phyloP scores from a whole-genome alignment of 495 filamentous ascomycete genomes.

The Penicillium taxi region DNA sequence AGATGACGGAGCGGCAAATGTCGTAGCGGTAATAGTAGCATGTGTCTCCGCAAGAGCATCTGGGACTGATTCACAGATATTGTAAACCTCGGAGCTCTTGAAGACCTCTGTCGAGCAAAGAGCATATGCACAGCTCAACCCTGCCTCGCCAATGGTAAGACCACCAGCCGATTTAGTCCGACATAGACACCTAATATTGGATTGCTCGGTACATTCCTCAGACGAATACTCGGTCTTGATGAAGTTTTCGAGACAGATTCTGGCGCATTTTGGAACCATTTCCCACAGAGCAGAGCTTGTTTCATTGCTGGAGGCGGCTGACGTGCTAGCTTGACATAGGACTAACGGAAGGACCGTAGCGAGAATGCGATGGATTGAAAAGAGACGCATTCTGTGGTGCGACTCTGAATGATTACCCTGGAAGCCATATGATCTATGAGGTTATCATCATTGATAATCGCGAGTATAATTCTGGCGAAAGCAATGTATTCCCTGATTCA shows the following conservation, averaged over 20 bases:
- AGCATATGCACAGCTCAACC: slow-evolving; percentile 52
- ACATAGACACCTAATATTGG: slow-evolving; percentile 56
- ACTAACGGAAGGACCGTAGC: slow-evolving; percentile 19
- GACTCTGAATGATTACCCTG: slow-evolving; percentile 20
- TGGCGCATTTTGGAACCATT: slow-evolving; percentile 57
- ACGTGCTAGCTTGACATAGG: slow-evolving; percentile 7
- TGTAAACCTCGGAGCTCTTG: slow-evolving; percentile 36
- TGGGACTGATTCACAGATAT: slow-evolving; percentile 49
- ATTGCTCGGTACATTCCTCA: slow-evolving; percentile 37
- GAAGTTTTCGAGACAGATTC: slow-evolving; percentile 54
- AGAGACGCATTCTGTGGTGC: slow-evolving; percentile 31
- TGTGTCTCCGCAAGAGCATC: slow-evolving; percentile 52
- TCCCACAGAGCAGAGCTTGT: slow-evolving; percentile 20
- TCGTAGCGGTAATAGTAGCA: slow-evolving; percentile 51
- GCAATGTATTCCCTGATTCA: too few relatives aligned
- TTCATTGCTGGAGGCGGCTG: slow-evolving; percentile 10
- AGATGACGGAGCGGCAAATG: slow-evolving; percentile 30
- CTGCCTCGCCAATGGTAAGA: slow-evolving; percentile 63
- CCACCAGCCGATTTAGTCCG: slow-evolving; percentile 48
- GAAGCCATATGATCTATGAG: slow-evolving; percentile 14
- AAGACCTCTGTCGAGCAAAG: slow-evolving; percentile 26
- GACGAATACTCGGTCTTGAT: slow-evolving; percentile 48
- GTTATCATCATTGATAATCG: slow-evolving; percentile 21
- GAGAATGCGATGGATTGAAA: slow-evolving; percentile 22
- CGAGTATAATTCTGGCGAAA: too few relatives aligned